Conservation (phyloP, 2,329 filamentous ascomycete species). For the Hortaea werneckii region DNA sequence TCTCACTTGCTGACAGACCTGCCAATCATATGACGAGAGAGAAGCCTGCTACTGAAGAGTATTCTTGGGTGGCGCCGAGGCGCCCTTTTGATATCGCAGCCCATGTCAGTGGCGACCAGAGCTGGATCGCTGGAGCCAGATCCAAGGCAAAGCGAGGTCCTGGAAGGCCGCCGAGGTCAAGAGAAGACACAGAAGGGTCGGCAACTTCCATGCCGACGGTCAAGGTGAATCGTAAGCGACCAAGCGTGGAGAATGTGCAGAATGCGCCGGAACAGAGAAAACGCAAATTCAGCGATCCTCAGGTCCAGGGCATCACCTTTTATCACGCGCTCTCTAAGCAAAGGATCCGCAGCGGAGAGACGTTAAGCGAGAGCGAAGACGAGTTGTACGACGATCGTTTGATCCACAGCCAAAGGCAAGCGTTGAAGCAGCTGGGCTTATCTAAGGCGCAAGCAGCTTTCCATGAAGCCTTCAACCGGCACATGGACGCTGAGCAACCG, state of each 20-base stretch:
- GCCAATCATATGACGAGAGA: constrained; percentile 7
- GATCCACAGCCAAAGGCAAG: constrained; percentile 20
- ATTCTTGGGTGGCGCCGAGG: constrained; percentile 24
- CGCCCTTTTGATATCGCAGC: constrained; percentile 26
- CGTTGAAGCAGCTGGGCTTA: constrained; percentile 16
- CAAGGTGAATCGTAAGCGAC: not conserved
- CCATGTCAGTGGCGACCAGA: constrained; percentile 27
- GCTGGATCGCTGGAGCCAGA: constrained; percentile 12
- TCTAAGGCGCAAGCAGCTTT: constrained; percentile 23
- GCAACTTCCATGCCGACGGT: not conserved
- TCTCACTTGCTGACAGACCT: constrained; percentile 1
- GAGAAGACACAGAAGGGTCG: not conserved
- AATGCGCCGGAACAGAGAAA: constrained; percentile 12
- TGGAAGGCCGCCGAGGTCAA: constrained; percentile 1
- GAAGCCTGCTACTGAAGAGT: constrained; percentile 20
- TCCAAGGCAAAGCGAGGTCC: not conserved
- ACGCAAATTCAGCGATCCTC: constrained; percentile 28
- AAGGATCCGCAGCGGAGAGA: constrained; percentile 27
- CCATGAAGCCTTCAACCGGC: constrained; percentile 27
- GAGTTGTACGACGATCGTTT: constrained; percentile 32
- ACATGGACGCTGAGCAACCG: constrained; percentile 28
- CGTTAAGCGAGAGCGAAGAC: constrained; percentile 35
- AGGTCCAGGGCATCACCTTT: constrained; percentile 27
- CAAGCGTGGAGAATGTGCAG: constrained; percentile 12
- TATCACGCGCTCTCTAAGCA: constrained; percentile 33